Base-by-base conservation (phyloP, 257 asterid genomes). In the Solanum medicagineum region DNA sequence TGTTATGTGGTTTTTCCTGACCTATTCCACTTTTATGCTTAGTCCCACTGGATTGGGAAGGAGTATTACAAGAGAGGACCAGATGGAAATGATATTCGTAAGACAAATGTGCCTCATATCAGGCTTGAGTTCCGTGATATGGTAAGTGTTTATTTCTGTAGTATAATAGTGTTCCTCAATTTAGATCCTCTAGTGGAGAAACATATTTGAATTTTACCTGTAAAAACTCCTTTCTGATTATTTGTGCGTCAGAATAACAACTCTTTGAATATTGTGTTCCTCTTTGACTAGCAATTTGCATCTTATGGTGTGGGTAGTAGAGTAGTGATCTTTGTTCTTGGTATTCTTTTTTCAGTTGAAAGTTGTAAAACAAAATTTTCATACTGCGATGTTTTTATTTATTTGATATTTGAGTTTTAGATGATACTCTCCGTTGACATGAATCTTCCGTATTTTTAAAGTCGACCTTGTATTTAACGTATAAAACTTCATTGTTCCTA, bases 11-110 rank as follows among this genome's bases (percentile, higher is more conserved):
- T 40, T 22, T 57, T 84, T 79, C 80, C 86, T 55, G 49, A 65
- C 56, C 49, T 44, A 36, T 85, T 47, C 51, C 71, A 17, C 74
- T 83, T 63, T 51, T 82, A 84, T 81, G 69, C 62, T 68, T 91
- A 96, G 99, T 86, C 98, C 19, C 99, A 96, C 89, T 96, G 99
- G 99, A 87, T 96, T 56, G 99, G 98, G 24, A 89, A 91, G 91
- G 96, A 88, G 88, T 96, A 96, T 90, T 95, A 83, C 93, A 93
- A 83, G 91, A 95, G 92, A 80, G 97, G 98, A 69, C 97, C 99
- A 5, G 94, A 95, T 85, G 99, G 99, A 69, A 96, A 96, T 80
- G 97, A 96, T 88, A 96, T 95, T 88, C 99, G 89, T 90, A 93
- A 87, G 94, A 96, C 99, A 62, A 96, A 96, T 83, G 99, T 96